Conservation (phyloP, 2,329 filamentous ascomycete species). For the Monilinia vaccinii-corymbosi region DNA sequence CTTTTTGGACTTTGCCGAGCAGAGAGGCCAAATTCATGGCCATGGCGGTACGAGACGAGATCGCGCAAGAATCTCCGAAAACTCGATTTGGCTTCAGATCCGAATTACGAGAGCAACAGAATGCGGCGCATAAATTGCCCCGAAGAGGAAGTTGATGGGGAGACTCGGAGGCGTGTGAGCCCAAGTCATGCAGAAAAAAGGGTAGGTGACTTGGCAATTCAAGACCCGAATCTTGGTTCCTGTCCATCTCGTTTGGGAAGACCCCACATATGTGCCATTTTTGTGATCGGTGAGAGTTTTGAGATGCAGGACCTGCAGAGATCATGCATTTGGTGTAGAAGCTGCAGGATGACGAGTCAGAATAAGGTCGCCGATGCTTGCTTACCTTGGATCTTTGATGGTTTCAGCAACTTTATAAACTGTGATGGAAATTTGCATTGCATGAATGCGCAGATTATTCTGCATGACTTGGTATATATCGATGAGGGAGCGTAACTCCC, state of each 20-base stretch:
- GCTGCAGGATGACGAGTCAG: slow-evolving; percentile 1
- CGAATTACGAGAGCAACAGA: background rate
- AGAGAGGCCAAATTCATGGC: too few species aligned
- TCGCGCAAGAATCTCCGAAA: too few species aligned
- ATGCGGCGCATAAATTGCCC: background rate
- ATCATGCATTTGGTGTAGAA: too few species aligned
- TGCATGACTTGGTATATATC: background rate
- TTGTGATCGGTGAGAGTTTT: background rate
- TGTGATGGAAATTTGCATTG: background rate
- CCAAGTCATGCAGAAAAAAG: background rate
- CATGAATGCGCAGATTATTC: background rate
- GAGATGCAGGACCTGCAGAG: too few species aligned
- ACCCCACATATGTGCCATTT: background rate
- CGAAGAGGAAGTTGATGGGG: background rate
- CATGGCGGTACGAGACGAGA: too few species aligned
- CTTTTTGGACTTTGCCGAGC: too few species aligned
- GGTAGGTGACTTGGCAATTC: background rate
- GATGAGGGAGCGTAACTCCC: background rate
- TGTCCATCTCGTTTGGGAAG: background rate
- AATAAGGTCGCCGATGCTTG: background rate
- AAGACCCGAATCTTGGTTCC: background rate
- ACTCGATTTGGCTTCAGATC: too few species aligned
- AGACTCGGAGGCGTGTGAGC: background rate
- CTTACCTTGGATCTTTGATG: background rate
- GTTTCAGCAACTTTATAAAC: background rate